Conservation (phyloP, 257 asterid genomes). For the Rehmannia glutinosa region DNA sequence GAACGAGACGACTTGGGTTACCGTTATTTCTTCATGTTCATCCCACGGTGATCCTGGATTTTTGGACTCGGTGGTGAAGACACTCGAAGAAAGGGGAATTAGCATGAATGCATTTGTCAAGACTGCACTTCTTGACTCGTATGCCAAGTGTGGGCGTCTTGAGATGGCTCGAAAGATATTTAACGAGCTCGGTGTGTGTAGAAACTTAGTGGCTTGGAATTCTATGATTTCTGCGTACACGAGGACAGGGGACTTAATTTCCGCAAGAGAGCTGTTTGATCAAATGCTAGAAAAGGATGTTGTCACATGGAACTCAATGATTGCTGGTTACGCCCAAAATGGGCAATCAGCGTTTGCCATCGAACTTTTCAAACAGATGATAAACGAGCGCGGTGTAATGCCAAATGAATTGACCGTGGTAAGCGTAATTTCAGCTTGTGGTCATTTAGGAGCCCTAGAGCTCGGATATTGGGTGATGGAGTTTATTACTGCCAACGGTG, state of each 20-base stretch:
- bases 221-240: conserved; percentile 64
- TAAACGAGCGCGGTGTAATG: conserved; percentile 15
- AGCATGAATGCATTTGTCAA: conserved; percentile 34
- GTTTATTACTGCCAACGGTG: conserved; percentile 27
- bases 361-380: conserved; percentile 58
- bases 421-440: conserved; percentile 72
- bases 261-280: conserved; percentile 54
- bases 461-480: conserved; percentile 49
- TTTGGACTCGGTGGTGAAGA: conserved; percentile 38
- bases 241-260: conserved; percentile 49
- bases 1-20: conserved; percentile 59
- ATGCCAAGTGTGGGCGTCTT: conserved; percentile 66
- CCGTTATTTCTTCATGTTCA: conserved; percentile 62
- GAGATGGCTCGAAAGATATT: conserved; percentile 53
- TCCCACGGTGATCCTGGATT: conserved; percentile 40
- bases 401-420: conserved; percentile 73
- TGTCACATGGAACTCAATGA: conserved; percentile 72
- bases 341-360: conserved; percentile 61
- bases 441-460: conserved; percentile 71
- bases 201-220: conserved; percentile 62
- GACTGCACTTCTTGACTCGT: conserved; percentile 70
- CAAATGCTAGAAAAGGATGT: conserved; percentile 52
- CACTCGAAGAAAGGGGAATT: conserved; percentile 33
- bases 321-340: conserved; percentile 70
- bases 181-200: conserved; percentile 38